Evolutionary conservation across 192 early-diverging fungal species (phyloP).

Genomic region (Jimgerdemannia lactiflua): DNA sequence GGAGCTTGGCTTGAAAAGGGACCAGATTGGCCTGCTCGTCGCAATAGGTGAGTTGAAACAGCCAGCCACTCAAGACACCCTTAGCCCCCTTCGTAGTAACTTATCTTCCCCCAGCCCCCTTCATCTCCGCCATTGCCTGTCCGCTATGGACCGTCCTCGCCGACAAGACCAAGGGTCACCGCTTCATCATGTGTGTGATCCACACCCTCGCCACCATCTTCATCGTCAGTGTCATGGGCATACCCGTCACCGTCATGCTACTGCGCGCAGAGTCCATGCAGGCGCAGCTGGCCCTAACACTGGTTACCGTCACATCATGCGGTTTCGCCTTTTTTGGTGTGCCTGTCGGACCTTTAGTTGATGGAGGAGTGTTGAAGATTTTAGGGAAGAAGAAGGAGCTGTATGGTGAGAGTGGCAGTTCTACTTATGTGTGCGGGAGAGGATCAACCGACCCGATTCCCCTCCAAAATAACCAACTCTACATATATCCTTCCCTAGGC

Average conservation of each 20-base stretch:
- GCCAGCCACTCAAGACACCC: neutral
- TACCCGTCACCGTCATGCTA: conserved; percentile 21
- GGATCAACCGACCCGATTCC: no score
- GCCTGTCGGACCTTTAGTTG: conserved; percentile 39
- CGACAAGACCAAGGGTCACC: conserved; percentile 37
- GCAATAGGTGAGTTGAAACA: conserved; percentile 35
- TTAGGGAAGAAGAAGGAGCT: conserved; percentile 38
- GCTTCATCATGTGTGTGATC: conserved; percentile 36
- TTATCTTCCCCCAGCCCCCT: conserved; percentile 27
- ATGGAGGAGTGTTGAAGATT: conserved; percentile 44
- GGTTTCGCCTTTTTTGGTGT: conserved; percentile 48
- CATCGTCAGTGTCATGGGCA: conserved; percentile 39
- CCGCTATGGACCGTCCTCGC: conserved; percentile 42
- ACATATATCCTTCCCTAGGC: no score
- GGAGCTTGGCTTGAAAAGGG: conserved; percentile 31
- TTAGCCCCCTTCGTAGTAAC: neutral
- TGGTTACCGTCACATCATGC: conserved; percentile 30
- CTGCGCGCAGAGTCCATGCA: conserved; percentile 14
- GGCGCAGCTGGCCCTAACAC: conserved; percentile 16
- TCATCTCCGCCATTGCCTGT: conserved; percentile 43
- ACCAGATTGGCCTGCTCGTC: conserved; percentile 39
- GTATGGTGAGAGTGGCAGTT: conserved; percentile 42
- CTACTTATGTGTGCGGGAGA: neutral
- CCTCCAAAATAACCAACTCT: no score
- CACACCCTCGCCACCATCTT: conserved; percentile 34